phyloP scores from a whole-genome alignment of 345 rosid genomes.

The Ceriops zippeliana region DNA sequence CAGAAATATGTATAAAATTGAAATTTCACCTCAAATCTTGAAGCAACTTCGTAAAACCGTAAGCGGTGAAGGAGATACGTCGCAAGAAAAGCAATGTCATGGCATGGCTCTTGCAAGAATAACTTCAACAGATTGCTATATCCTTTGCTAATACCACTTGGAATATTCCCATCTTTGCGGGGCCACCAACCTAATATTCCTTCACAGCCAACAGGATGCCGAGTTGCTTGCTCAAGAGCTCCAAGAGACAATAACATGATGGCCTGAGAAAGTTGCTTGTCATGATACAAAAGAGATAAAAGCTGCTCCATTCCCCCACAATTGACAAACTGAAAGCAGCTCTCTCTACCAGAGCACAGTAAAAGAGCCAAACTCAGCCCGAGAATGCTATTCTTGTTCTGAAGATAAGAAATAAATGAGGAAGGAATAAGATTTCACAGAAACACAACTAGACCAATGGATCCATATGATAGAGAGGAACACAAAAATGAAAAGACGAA shows the following conservation, averaged over 20 bases:
- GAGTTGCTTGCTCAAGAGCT: constrained; percentile 88
- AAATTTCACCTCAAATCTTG: constrained; percentile 81
- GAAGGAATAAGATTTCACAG: constrained; percentile 18
- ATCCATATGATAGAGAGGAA: background rate
- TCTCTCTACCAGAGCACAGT: constrained; percentile 80
- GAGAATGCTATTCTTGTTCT: constrained; percentile 65
- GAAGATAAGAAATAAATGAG: constrained; percentile 36
- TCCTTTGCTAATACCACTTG: constrained; percentile 71
- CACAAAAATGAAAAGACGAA: background rate
- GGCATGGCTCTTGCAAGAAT: constrained; percentile 73
- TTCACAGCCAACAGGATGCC: constrained; percentile 88
- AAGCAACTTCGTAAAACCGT: constrained; percentile 80
- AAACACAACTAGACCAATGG: background rate
- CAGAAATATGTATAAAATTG: constrained; percentile 6
- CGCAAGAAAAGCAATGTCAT: constrained; percentile 80
- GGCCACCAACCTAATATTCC: constrained; percentile 98
- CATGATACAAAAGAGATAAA: constrained; percentile 45
- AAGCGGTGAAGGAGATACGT: constrained; percentile 78
- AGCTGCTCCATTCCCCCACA: constrained; percentile 80
- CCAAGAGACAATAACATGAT: constrained; percentile 58
- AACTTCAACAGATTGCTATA: constrained; percentile 70
- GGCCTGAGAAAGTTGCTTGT: constrained; percentile 50
- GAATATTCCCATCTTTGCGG: constrained; percentile 72
- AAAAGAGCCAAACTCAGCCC: constrained; percentile 69
- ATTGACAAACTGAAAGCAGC: constrained; percentile 89